A percentile compares a stretch with the other conserved stretches of the same genome.
These are phyloP conservation scores for Penicillium odoratum DNA, from an alignment of 495 filamentous ascomycete species.

Conservation along the genomic window DNA sequence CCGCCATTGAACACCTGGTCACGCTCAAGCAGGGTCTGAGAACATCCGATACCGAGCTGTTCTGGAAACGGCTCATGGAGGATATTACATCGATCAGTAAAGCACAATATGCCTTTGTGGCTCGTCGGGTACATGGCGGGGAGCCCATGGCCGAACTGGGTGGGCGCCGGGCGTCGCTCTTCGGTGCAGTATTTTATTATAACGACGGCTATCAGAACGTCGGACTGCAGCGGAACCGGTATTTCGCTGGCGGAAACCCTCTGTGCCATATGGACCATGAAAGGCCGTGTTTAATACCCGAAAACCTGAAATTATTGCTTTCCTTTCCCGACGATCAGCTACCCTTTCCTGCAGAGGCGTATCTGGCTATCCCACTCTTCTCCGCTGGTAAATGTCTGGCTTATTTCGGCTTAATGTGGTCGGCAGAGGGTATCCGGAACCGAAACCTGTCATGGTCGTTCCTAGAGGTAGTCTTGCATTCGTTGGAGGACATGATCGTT, in stretches of 20 bases:
- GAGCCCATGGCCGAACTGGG: conserved; percentile 46
- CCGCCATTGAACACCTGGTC: conserved; percentile 62
- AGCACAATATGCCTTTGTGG: conserved; percentile 72
- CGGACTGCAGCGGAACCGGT: conserved; percentile 58
- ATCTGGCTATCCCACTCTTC: conserved; percentile 71
- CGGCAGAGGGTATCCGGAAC: conserved; percentile 56
- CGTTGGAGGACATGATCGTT: conserved; percentile 72
- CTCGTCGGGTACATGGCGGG: conserved; percentile 62
- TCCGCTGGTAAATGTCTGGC: conserved; percentile 69
- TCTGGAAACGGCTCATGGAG: conserved; percentile 69
- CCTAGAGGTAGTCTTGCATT: conserved; percentile 71
- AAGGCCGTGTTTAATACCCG: conserved; percentile 71
- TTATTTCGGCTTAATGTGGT: conserved; percentile 78
- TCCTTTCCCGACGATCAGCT: conserved; percentile 61
- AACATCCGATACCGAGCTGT: conserved; percentile 56
- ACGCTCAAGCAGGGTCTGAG: conserved; percentile 61
- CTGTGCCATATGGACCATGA: conserved; percentile 71
- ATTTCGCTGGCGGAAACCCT: conserved; percentile 64
- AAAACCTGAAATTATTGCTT: conserved; percentile 58
- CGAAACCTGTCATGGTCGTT: conserved; percentile 66
- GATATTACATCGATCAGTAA: conserved; percentile 62
- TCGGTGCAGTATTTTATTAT: conserved; percentile 69
- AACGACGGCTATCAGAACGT: conserved; percentile 60
- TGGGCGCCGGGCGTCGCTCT: conserved; percentile 56
- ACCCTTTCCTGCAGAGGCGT: conserved; percentile 64